phyloP scores from a whole-genome alignment of 495 filamentous ascomycete species.

The Lichenothelia convexa region DNA sequence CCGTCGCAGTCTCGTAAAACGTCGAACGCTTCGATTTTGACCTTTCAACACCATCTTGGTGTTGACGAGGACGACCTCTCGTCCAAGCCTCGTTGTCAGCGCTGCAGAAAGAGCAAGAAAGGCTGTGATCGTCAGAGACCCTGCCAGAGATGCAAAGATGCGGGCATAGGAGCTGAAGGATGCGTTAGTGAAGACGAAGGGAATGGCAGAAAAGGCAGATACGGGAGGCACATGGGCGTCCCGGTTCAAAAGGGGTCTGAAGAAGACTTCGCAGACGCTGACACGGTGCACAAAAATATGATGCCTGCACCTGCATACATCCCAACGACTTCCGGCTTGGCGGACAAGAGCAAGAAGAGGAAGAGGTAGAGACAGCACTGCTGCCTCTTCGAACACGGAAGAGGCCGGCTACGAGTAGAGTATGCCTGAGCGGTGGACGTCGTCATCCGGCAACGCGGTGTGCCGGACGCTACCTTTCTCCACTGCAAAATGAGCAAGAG shows the following conservation, averaged over 20 bases:
- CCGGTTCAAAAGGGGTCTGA: conserved; percentile 52
- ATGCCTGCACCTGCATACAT: conserved; percentile 3
- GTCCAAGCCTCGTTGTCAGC: conserved; percentile 90
- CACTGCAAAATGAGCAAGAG: too few relatives aligned
- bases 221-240: conserved; percentile 93
- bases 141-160: conserved; percentile 87
- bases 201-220: conserved; percentile 90
- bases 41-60: conserved; percentile 51
- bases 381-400: too few relatives aligned
- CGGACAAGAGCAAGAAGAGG: conserved; percentile 52
- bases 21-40: conserved; percentile 48
- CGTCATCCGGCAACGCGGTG: too few relatives aligned
- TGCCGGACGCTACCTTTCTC: too few relatives aligned
- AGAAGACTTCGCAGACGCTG: conserved; percentile 2
- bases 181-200: conserved; percentile 95
- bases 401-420: too few relatives aligned
- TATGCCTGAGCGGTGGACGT: too few relatives aligned
- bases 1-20: conserved; percentile 57
- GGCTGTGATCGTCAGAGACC: conserved; percentile 92
- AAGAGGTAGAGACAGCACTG: too few relatives aligned
- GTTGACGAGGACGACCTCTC: conserved; percentile 80
- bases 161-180: conserved; percentile 74
- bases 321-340: conserved; percentile 17
- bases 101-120: conserved; percentile 98
- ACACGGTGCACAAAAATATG: conserved; percentile 7